A percentile compares a stretch with the other conserved stretches of the same genome.
These are phyloP conservation scores for Paradendryphiella salina DNA, from an alignment of 2,329 filamentous ascomycete species.

Conservation along the genomic window DNA sequence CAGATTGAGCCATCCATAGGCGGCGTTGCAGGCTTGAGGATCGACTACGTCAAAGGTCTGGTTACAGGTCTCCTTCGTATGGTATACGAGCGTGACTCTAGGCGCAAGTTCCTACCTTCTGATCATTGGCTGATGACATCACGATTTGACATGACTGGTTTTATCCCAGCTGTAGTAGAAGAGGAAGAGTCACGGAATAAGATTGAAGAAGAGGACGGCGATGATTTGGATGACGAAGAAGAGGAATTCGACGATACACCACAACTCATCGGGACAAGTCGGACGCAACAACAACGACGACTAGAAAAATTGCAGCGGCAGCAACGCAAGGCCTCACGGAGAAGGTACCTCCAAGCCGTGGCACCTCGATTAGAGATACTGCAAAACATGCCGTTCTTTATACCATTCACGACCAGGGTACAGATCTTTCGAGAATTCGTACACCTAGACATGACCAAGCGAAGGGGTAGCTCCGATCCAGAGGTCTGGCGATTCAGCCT, in stretches of 20 bases:
- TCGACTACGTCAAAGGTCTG: constrained; percentile 77
- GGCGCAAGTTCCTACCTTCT: constrained; percentile 78
- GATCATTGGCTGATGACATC: constrained; percentile 94
- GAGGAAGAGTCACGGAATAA: constrained; percentile 80
- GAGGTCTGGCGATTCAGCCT: constrained; percentile 72
- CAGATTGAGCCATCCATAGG: constrained; percentile 54
- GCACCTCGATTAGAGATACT: constrained; percentile 87
- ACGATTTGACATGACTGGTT: constrained; percentile 82
- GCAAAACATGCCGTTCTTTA: constrained; percentile 95
- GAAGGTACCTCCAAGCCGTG: constrained; percentile 74
- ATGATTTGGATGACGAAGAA: constrained; percentile 53
- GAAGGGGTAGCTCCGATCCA: constrained; percentile 71
- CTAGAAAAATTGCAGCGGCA: constrained; percentile 66
- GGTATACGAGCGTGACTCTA: constrained; percentile 90
- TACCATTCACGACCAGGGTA: constrained; percentile 89
- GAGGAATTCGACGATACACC: constrained; percentile 45
- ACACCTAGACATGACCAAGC: constrained; percentile 73
- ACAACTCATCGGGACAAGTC: constrained; percentile 58
- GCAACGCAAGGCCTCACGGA: constrained; percentile 68
- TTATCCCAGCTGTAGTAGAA: constrained; percentile 80
- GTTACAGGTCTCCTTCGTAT: constrained; percentile 81
- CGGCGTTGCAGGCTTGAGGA: constrained; percentile 70
- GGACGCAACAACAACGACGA: constrained; percentile 64
- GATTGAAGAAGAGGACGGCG: constrained; percentile 65
- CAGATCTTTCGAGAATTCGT: constrained; percentile 94